Base-by-base conservation (phyloP, 2,329 filamentous ascomycete genomes). In the Neofusicoccum umdonicola region DNA sequence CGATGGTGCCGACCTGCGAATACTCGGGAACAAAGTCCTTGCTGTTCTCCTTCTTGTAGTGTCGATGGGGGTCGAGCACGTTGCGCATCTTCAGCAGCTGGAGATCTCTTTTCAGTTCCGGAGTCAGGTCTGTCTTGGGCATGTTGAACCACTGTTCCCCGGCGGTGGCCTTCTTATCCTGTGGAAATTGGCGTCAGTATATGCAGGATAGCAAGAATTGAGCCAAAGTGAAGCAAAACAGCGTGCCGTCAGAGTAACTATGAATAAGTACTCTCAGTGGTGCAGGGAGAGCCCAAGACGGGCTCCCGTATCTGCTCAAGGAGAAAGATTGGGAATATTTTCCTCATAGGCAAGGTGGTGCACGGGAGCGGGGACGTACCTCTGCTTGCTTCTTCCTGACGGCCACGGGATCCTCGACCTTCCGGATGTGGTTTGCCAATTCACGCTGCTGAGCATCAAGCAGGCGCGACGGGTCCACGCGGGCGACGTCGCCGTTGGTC, bases 61-160 rank as follows among this genome's bases (percentile, higher is more conserved):
- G 90, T 57, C 90, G 85, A 75, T 98, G 94, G 0, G 93, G 89
- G 69, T 98, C 94, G 22, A 98, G 83, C 19, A 97, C 89, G 64
- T 88, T 89, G 76, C 95, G 88, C 90, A 97, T 94, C 69, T 92
- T 89, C 66, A 99, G 82, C 11, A 98, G 82, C 77, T 97, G 93
- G 58, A 97, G 83, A 74, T 99, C 94, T 70, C 92, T 86, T 78
- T 93, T 96, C 67, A 97, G 83, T 73, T 96, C 88, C 8, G 92
- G 87, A 0, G 93, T 97, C 58, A 97, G 79, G 58, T 91, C 84
- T 31, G 94, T 97, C 71, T 88, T 88, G 5, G 93, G 93, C 62
- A 99, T 83, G 71, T 96, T 86, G 80, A 90, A 98, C 94, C 94
- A 98, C 65, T 90, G 83, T 15, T 88, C 79, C 50, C 94, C 95